These are phyloP conservation scores for Tilletia caries DNA, from an alignment of 1,284 basidiomycete species.

Conservation along the genomic window DNA sequence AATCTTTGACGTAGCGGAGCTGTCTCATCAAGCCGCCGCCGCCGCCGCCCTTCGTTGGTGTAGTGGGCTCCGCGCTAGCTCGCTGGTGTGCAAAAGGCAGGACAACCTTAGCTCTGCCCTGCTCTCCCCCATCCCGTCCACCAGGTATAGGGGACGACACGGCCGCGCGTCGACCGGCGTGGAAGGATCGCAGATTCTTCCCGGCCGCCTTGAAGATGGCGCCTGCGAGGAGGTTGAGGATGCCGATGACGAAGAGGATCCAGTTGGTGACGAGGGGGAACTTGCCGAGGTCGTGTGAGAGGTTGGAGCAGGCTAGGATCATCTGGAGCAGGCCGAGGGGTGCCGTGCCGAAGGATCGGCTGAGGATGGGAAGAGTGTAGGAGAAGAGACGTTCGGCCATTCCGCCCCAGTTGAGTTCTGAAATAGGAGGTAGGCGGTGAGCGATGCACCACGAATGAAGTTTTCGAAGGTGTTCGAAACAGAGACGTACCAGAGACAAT, in stretches of 20 bases:
- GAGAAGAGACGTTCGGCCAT: constrained; percentile 28
- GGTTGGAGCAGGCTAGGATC: constrained; percentile 14
- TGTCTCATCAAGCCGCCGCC: background rate
- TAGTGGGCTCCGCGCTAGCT: background rate
- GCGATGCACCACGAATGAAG: background rate
- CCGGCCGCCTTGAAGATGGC: background rate
- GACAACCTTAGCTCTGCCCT: background rate
- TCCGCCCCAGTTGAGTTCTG: constrained; percentile 30
- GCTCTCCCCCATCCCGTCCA: background rate
- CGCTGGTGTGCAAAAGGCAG: background rate
- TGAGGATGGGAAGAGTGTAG: constrained; percentile 31
- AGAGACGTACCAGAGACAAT: constrained; percentile 19
- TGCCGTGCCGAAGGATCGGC: constrained; percentile 31
- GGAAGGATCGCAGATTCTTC: background rate
- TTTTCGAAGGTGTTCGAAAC: background rate
- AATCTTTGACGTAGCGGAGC: background rate
- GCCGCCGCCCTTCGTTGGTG: too few species aligned
- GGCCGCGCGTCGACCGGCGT: background rate
- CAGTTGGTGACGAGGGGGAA: constrained; percentile 25
- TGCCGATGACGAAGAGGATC: constrained; percentile 22
- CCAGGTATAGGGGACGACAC: background rate
- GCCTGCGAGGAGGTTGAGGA: constrained; percentile 19
- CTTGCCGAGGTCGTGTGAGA: constrained; percentile 17
- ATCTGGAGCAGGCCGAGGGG: constrained; percentile 32
- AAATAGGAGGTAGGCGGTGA: background rate